phyloP scores from a whole-genome alignment of 306 rosid genomes.

The Cucurbita argyrosperma region DNA sequence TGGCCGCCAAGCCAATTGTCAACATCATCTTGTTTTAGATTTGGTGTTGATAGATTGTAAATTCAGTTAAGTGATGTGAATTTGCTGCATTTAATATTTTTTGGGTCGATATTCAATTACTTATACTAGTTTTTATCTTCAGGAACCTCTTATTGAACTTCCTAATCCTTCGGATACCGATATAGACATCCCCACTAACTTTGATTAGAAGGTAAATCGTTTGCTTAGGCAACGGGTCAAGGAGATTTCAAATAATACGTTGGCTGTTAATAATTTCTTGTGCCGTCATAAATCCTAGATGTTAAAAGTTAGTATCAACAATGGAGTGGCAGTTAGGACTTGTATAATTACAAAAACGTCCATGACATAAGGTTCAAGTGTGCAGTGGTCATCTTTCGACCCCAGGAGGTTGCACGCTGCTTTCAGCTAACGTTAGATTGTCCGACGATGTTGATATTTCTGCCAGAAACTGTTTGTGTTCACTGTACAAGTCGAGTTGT shows the following conservation, averaged over 20 bases:
- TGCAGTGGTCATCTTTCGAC: constrained; percentile 11
- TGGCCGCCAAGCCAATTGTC: background rate
- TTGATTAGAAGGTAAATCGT: constrained; percentile 58
- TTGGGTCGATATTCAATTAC: background rate
- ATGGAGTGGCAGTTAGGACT: constrained; percentile 14
- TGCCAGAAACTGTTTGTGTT: constrained; percentile 17
- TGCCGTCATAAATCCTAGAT: constrained; percentile 21
- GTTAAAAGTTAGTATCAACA: constrained; percentile 19
- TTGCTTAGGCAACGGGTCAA: constrained; percentile 3
- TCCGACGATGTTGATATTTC: constrained; percentile 10
- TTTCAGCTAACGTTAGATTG: constrained; percentile 14
- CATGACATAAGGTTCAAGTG: constrained; percentile 7
- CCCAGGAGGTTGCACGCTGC: constrained; percentile 12
- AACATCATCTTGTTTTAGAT: background rate
- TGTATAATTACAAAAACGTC: constrained; percentile 6
- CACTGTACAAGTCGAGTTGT: constrained; percentile 4
- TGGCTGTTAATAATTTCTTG: constrained; percentile 9
- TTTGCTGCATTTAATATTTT: background rate
- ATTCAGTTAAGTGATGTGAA: background rate
- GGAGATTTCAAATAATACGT: constrained; percentile 9
- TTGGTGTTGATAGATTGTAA: background rate
- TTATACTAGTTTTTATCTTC: constrained; percentile 13
- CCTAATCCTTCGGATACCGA: constrained; percentile 72
- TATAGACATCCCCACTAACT: constrained; percentile 61
- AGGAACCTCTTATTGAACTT: constrained; percentile 78